A percentile compares a stretch with the other conserved stretches of the same genome.
phyloP scores from a whole-genome alignment of 2,329 filamentous ascomycete genomes.

The Sporothrix pseudoabietina region DNA sequence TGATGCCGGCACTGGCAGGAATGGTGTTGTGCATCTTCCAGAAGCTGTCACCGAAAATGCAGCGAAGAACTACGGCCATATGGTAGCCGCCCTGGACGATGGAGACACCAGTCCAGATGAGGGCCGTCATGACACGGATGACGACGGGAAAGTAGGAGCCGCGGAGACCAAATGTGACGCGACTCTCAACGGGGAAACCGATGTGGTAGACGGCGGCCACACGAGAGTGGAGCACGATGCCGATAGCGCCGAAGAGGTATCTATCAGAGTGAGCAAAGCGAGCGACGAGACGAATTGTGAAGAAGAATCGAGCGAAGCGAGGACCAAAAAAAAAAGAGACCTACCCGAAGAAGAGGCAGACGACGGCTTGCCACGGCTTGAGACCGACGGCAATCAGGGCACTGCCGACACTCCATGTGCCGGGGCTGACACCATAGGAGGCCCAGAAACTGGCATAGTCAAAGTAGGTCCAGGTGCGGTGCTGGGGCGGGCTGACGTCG shows the following conservation, averaged over 20 bases:
- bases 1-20: conserved; percentile 36
- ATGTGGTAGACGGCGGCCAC: conserved; percentile 23
- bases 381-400: conserved; percentile 13
- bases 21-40: conserved; percentile 55
- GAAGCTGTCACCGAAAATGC: conserved; percentile 64
- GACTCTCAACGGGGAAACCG: conserved; percentile 21
- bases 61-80: conserved; percentile 57
- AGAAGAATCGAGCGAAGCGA: not conserved
- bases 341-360: conserved; percentile 16
- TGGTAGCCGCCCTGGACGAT: conserved; percentile 82
- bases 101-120: conserved; percentile 65
- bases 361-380: conserved; percentile 19
- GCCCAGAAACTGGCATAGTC: conserved; percentile 24
- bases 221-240: conserved; percentile 18
- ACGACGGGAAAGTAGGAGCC: conserved; percentile 60
- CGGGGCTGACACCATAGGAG: conserved; percentile 13
- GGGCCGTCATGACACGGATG: conserved; percentile 51
- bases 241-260: not conserved
- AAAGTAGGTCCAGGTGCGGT: conserved; percentile 10
- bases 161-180: conserved; percentile 6
- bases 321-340: not conserved
- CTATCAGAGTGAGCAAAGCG: not conserved
- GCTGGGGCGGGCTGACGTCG: conserved; percentile 22
- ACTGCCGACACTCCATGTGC: conserved; percentile 23
- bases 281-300: not conserved